Percentiles rank a stretch among this genome's conserved stretches.
These are phyloP conservation scores for Ophiostoma ulmi DNA, from an alignment of 2,329 filamentous ascomycete species.

Conservation along the genomic window DNA sequence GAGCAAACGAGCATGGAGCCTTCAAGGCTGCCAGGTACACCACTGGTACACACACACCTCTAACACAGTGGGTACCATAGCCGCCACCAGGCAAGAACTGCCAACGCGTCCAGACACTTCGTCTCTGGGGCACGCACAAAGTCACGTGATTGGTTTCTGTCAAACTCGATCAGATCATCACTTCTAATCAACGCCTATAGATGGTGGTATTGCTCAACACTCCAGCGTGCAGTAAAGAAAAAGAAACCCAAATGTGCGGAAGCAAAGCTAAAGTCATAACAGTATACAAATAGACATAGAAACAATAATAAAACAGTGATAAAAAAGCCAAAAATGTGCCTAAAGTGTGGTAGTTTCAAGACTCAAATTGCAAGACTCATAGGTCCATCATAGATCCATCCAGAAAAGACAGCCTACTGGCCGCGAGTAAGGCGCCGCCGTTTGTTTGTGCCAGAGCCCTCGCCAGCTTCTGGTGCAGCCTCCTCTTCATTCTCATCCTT, in stretches of 20 bases:
- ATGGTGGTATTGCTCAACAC: background rate
- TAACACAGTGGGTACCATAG: constrained; percentile 8
- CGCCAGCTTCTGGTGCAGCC: constrained; percentile 15
- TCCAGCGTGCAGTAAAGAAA: background rate
- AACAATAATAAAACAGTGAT: constrained; percentile 12
- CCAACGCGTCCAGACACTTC: constrained; percentile 17
- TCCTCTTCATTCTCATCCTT: background rate
- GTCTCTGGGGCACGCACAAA: background rate
- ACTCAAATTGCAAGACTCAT: background rate
- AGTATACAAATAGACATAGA: background rate
- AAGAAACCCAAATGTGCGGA: background rate
- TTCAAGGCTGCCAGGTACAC: constrained; percentile 15
- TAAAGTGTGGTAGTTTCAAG: background rate
- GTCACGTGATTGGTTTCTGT: constrained; percentile 16
- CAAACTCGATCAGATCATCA: background rate
- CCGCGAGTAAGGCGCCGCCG: constrained; percentile 29
- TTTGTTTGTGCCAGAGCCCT: constrained; percentile 28
- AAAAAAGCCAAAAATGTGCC: background rate
- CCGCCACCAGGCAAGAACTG: constrained; percentile 18
- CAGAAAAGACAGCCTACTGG: constrained; percentile 16
- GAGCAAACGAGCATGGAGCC: constrained; percentile 1
- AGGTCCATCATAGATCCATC: too few species aligned
- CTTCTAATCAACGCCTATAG: background rate
- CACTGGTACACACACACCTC: background rate
- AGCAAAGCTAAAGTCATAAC: background rate